These are phyloP conservation scores for Parafenestella ontariensis DNA, from an alignment of 2,329 filamentous ascomycete species.

Conservation along the genomic window DNA sequence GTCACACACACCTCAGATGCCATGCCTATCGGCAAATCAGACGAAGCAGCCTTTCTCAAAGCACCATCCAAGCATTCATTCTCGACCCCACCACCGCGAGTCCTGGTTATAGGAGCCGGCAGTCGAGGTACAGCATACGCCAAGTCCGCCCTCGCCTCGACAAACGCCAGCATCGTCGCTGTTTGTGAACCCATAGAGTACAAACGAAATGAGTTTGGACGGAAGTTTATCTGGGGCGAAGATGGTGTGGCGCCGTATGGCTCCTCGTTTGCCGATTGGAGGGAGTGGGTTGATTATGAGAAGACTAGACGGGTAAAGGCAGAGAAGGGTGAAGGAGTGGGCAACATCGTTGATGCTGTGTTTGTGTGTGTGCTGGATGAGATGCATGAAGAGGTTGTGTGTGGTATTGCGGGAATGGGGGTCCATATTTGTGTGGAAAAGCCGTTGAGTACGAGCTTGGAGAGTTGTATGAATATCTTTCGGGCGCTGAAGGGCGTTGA, in stretches of 20 bases:
- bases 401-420: constrained; percentile 70
- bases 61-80: constrained; percentile 29
- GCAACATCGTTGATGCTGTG: constrained; percentile 60
- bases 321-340: constrained; percentile 17
- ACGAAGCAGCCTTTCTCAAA: constrained; percentile 18
- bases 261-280: constrained; percentile 77
- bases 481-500: constrained; percentile 55
- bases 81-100: constrained; percentile 31
- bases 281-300: constrained; percentile 78
- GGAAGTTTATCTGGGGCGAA: constrained; percentile 73
- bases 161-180: constrained; percentile 70
- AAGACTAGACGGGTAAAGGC: constrained; percentile 62
- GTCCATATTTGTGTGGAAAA: constrained; percentile 96
- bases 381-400: constrained; percentile 82
- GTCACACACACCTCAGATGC: neutral
- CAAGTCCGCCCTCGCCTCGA: constrained; percentile 20
- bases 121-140: constrained; percentile 49
- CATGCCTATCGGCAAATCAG: constrained; percentile 2
- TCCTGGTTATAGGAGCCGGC: constrained; percentile 51
- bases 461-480: constrained; percentile 80
- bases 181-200: constrained; percentile 82
- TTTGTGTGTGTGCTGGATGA: constrained; percentile 85
- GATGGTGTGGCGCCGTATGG: constrained; percentile 59
- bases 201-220: constrained; percentile 76
- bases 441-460: constrained; percentile 80